These are phyloP conservation scores for Fusarium sp. DNA, from an alignment of 2,329 filamentous ascomycete species.

Conservation along the genomic window DNA sequence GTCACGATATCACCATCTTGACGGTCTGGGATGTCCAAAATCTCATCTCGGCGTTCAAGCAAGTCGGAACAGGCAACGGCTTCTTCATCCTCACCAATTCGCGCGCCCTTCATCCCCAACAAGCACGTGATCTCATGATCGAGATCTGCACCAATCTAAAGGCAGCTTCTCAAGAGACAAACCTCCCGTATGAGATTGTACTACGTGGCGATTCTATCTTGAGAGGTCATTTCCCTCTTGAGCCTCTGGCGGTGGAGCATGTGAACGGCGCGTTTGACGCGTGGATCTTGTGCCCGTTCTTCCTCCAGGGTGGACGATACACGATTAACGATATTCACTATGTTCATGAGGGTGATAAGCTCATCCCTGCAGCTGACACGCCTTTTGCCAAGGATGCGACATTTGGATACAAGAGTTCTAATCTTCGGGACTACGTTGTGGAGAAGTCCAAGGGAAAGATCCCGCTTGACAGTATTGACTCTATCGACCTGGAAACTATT, in stretches of 20 bases:
- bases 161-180: conserved; percentile 51
- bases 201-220: conserved; percentile 66
- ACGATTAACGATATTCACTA: conserved; percentile 68
- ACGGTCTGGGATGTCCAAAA: conserved; percentile 6
- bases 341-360: conserved; percentile 58
- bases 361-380: conserved; percentile 57
- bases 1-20: background rate
- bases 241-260: conserved; percentile 60
- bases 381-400: conserved; percentile 67
- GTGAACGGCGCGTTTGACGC: conserved; percentile 61
- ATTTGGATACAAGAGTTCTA: conserved; percentile 65
- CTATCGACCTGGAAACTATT: conserved; percentile 59
- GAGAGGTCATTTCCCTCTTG: conserved; percentile 65
- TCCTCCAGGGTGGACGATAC: conserved; percentile 65
- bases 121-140: conserved; percentile 57
- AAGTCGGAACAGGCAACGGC: background rate
- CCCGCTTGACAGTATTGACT: conserved; percentile 49
- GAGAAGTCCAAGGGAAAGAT: conserved; percentile 62
- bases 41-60: background rate
- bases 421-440: conserved; percentile 56
- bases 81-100: conserved; percentile 23
- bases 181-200: conserved; percentile 61
- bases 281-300: conserved; percentile 67
- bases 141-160: conserved; percentile 62
- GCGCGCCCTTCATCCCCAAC: conserved; percentile 60